phyloP scores from a whole-genome alignment of 78 protist genomes.

The Thecamonas trahens region DNA sequence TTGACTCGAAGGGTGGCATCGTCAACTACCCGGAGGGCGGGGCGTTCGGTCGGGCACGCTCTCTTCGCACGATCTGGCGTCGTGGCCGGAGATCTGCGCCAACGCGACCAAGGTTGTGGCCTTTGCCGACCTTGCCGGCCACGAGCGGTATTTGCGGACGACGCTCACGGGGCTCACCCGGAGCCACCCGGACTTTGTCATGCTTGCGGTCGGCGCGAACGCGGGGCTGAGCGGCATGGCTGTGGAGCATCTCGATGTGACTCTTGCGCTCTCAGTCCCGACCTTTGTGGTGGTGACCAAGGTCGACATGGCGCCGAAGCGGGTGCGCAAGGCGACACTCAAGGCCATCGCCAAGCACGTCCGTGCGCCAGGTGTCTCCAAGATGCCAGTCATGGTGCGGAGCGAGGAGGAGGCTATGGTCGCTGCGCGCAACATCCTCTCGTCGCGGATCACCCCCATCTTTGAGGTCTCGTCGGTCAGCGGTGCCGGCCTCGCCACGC shows the following conservation, averaged over 20 bases:
- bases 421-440: constrained; percentile 47
- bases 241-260: constrained; percentile 85
- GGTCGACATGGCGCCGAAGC: constrained; percentile 78
- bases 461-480: constrained; percentile 75
- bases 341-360: background rate
- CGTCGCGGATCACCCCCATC: constrained; percentile 79
- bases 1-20: constrained; percentile 64
- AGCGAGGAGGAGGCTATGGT: constrained; percentile 68
- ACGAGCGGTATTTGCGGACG: constrained; percentile 82
- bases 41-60: too few relatives aligned
- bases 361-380: constrained; percentile 48
- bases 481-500: constrained; percentile 60
- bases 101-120: constrained; percentile 6
- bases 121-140: constrained; percentile 87
- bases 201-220: constrained; percentile 71
- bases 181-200: constrained; percentile 64
- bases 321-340: constrained; percentile 53
- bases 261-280: constrained; percentile 80
- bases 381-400: constrained; percentile 67
- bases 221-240: constrained; percentile 69
- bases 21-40: constrained; percentile 33
- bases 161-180: constrained; percentile 89
- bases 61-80: background rate
- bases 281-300: constrained; percentile 78
- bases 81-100: background rate